These are phyloP conservation scores for Suillus plorans DNA, from an alignment of 768 basidiomycete species.

Conservation along the genomic window DNA sequence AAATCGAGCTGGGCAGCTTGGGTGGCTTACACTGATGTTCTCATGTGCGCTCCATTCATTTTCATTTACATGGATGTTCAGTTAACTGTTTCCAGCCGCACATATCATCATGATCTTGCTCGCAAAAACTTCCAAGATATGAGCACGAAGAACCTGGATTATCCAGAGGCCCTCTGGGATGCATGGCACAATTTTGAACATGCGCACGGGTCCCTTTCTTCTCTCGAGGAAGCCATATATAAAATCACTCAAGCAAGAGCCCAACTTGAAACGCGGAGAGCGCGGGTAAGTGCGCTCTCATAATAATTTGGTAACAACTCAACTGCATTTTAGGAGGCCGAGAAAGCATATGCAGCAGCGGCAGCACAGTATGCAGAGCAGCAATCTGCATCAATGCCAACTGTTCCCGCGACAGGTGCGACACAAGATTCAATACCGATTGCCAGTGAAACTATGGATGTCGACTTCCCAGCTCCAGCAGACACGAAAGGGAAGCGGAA, in stretches of 20 bases:
- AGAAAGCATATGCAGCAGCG: constrained; percentile 53
- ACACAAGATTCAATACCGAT: constrained; percentile 5
- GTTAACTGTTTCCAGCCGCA: constrained; percentile 39
- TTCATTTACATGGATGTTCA: constrained; percentile 8
- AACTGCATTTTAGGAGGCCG: constrained; percentile 49
- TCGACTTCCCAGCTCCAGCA: constrained; percentile 34
- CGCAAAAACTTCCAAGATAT: constrained; percentile 68
- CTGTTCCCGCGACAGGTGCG: constrained; percentile 18
- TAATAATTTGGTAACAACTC: not conserved
- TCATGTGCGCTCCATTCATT: constrained; percentile 52
- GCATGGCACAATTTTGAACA: constrained; percentile 90
- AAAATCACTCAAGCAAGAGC: constrained; percentile 64
- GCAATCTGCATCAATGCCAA: constrained; percentile 36
- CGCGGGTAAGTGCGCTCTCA: constrained; percentile 48
- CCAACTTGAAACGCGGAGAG: constrained; percentile 60
- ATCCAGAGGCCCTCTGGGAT: constrained; percentile 94
- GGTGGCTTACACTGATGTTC: constrained; percentile 69
- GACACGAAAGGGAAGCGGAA: constrained; percentile 58
- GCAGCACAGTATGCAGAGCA: constrained; percentile 47
- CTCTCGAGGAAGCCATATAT: constrained; percentile 60
- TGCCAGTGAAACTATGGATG: constrained; percentile 39
- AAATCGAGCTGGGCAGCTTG: constrained; percentile 75
- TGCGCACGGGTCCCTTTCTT: constrained; percentile 69
- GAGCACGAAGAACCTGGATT: constrained; percentile 77
- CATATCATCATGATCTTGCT: constrained; percentile 55